Base-by-base conservation (phyloP, 805 yeast species). In the Blastobotrys terrestris region DNA sequence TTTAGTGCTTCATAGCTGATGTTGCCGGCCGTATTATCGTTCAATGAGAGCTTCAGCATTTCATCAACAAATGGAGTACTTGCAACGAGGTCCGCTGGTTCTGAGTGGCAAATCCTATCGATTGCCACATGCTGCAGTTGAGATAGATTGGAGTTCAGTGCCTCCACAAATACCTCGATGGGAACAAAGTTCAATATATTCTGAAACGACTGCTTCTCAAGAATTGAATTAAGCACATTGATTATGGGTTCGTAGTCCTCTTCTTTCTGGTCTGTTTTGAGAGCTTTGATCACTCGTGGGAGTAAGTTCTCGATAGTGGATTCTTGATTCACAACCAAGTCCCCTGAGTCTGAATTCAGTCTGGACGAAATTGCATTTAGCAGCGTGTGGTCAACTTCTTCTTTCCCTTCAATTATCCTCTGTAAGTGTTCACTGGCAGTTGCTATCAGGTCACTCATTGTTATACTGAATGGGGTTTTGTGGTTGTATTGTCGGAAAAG, bases 41-140 rank as follows among this genome's bases (percentile, higher is more conserved):
- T 60, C 4, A 51, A 55, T 45, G 68, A 47, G 14, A 65, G 46
- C 2, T 53, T 44, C 22, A 70, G 56, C 35, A 72, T 21, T 16
- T 56, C 56, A 13, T 56, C 51, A 14, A 67, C 47, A 3, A 71
- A 51, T 2, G 65, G 61, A 0, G 72, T 64, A 47, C 65, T 67
- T 7, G 71, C 70, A 14, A 70, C 52, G n/a, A 67, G 39, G 52
- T 69, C 74, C 2, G 68, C 56, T 1, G 72, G 71, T 5, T 60
- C 55, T 3, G 70, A 65, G 35, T 57, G 59, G 3, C 53, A 26
- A 3, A 72, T 52, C 11, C 68, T 52, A 2, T 60, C 51, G 13
- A 67, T 58, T 26, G 65, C 60, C 11, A 64, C 57, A 1, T 56
- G 46, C 44, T 64, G 64, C 22, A 72, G 56, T 16, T 59, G 58